Base-by-base conservation (phyloP, 2,329 filamentous ascomycete genomes). In the Incumbomyces delicatus region DNA sequence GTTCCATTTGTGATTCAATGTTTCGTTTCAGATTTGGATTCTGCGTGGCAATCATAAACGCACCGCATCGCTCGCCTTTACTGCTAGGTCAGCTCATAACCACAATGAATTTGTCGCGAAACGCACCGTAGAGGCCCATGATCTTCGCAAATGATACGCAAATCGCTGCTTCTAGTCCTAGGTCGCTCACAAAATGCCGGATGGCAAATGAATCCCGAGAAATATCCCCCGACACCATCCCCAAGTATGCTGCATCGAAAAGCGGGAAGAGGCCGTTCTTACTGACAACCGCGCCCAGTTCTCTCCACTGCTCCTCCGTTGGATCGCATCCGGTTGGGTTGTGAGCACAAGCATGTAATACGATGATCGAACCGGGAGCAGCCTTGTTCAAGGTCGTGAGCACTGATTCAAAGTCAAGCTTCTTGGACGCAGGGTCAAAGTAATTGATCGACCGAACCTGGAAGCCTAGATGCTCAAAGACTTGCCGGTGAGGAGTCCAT, bases 221-320 rank as follows among this genome's bases (percentile, higher is more conserved):
- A 54, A 85, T 90, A 71, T 94, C 79, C 57, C 90, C 90, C 54
- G 84, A 90, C 59, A 90, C 92, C 63, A 98, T 96, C 60, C 90
- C 90, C 73, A 96, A 92, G 77, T 98, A 98, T 55, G 90, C 90
- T 88, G 95, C 95, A 70, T 96, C 90, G 73, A 98, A 96, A 77
- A 96, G 95, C 57, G 90, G 90, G 70, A 96, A 94, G 66, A 94
- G 86, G 55, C 79, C 80, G 74, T 86, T 92, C 61, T 78, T 68
- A 61, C 79, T 78, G 64, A 95, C 81, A 36, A 95, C 65, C 38
- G 76, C 70, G 43, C 88, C 87, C 50, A 96, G 79, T 69, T 89
- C 79, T 65, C 83, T 85, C 90, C 90, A 98, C 70, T 98, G 90
- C 48, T 89, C 86, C 58, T 83, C 75, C 40, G 85, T 94, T 10